Percentiles rank a stretch among this genome's conserved stretches.
phyloP scores from a whole-genome alignment of 2,329 filamentous ascomycete species.

The Penicillium capsulatum region DNA sequence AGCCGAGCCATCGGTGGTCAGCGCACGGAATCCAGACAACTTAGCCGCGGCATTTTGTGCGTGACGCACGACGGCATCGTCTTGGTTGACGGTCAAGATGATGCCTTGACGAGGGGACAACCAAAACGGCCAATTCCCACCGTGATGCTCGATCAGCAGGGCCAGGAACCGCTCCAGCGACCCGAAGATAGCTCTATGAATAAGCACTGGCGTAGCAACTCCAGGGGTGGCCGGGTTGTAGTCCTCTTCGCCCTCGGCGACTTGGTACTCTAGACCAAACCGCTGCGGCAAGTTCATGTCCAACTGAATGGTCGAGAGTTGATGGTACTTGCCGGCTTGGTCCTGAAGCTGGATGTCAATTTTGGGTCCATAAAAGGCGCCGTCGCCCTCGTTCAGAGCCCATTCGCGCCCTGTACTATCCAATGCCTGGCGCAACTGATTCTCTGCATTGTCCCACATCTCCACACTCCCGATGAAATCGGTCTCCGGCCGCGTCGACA shows the following conservation, averaged over 20 bases:
- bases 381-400: constrained; percentile 74
- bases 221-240: constrained; percentile 48
- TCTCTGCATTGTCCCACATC: constrained; percentile 66
- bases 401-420: constrained; percentile 63
- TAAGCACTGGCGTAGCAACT: constrained; percentile 67
- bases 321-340: constrained; percentile 77
- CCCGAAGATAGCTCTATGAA: constrained; percentile 79
- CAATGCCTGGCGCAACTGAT: constrained; percentile 61
- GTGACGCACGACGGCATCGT: constrained; percentile 45
- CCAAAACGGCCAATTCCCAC: constrained; percentile 83
- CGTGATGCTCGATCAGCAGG: constrained; percentile 76
- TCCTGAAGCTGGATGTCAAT: constrained; percentile 82
- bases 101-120: constrained; percentile 74
- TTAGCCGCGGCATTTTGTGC: constrained; percentile 48
- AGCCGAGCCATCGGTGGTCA: constrained; percentile 20
- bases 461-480: constrained; percentile 71
- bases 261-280: constrained; percentile 71
- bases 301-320: constrained; percentile 83
- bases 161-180: constrained; percentile 83
- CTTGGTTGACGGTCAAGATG: constrained; percentile 65
- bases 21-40: constrained; percentile 44
- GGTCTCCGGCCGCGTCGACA: constrained; percentile 73
- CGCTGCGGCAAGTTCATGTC: constrained; percentile 85
- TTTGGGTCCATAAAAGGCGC: constrained; percentile 88
- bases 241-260: constrained; percentile 40